Evolutionary conservation across 2,329 filamentous ascomycete genomes (phyloP), one percentile per base, ranked within the genome.

Genomic region (Zymoseptoria brevis): DNA sequence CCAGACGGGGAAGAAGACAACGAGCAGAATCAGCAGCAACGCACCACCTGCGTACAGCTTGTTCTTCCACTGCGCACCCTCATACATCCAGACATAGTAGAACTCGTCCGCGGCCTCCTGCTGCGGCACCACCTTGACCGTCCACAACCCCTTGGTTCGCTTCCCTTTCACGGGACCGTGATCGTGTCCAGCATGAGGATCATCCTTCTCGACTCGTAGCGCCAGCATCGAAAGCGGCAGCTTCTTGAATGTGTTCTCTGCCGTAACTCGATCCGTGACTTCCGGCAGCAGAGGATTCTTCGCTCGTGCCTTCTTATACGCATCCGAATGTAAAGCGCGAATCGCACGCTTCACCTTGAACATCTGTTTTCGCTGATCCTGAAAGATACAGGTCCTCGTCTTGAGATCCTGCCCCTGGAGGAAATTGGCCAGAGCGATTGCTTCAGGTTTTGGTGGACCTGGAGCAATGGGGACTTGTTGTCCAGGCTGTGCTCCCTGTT

Each of bases 271-370:
- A 77, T 96, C 90, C 63, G 83, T 92, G 70, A 99, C 88, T 70
- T 89, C 86, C 35, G 94, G 94, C 4, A 97, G 86, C 52, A 90
- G 83, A 5, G 90, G 84, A 77, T 96, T 94, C 84, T 96, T 96
- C 74, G 87, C 87, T 71, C 87, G 78, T 60, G 90, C 90, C 79
- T 96, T 96, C 68, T 86, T 83, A 77, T 99, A 99, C 49, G 88
- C 91, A 54, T 90, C 88, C 21, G 91, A 94, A 75, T 96, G 81
- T 57, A 99, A 82, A 26, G 89, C 91, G 68, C 94, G 89, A 62
- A 99, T 87, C 49, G 94, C 94, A 73, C 94, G 90, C 82, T 97
- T 97, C 74, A 99, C 94, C 81, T 87, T 88, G 76, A 99, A 97
- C 89, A 99, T 95, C 66, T 99, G 93, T 77, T 96, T 97, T 70